phyloP scores from a whole-genome alignment of 2,329 filamentous ascomycete genomes.

The Gliomastix tumulicola region DNA sequence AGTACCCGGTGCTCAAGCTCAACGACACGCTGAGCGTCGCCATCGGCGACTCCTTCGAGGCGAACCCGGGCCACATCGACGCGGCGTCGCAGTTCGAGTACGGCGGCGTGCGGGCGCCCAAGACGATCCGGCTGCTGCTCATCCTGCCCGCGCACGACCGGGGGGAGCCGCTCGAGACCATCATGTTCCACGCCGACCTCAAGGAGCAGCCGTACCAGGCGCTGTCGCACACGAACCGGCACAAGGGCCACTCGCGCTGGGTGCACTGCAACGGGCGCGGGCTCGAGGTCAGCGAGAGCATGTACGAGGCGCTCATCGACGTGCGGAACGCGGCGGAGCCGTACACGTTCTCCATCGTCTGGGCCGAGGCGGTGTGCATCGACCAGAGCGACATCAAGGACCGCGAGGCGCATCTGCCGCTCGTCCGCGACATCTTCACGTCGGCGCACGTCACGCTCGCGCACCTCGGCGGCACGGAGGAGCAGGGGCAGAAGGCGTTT shows the following conservation, averaged over 20 bases:
- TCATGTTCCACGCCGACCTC: conserved; percentile 10
- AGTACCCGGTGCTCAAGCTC: conserved; percentile 8
- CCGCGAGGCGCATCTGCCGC: conserved; percentile 8
- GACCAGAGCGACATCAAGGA: conserved; percentile 8
- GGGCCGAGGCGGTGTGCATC: conserved; percentile 13
- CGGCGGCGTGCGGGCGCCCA: conserved; percentile 6
- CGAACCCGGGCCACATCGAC: conserved; percentile 6
- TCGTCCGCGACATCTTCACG: conserved; percentile 7
- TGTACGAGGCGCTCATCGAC: conserved; percentile 7
- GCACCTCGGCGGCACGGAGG: conserved; percentile 4
- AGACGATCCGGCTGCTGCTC: conserved; percentile 9
- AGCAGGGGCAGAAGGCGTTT: conserved; percentile 3
- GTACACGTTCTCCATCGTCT: conserved; percentile 7
- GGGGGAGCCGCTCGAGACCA: conserved; percentile 8
- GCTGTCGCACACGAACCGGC: conserved; percentile 5
- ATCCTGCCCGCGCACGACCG: conserved; percentile 6
- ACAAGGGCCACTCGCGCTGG: background rate
- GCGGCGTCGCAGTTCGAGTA: conserved; percentile 6
- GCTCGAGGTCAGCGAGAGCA: conserved; percentile 4
- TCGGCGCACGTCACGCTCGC: conserved; percentile 3
- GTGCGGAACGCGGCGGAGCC: conserved; percentile 7
- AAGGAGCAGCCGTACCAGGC: conserved; percentile 10
- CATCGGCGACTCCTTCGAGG: conserved; percentile 9
- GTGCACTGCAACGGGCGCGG: conserved; percentile 9
- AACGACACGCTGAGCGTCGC: conserved; percentile 8